phyloP scores from a whole-genome alignment of 1,284 basidiomycete genomes.

The Cronartium quercuum region DNA sequence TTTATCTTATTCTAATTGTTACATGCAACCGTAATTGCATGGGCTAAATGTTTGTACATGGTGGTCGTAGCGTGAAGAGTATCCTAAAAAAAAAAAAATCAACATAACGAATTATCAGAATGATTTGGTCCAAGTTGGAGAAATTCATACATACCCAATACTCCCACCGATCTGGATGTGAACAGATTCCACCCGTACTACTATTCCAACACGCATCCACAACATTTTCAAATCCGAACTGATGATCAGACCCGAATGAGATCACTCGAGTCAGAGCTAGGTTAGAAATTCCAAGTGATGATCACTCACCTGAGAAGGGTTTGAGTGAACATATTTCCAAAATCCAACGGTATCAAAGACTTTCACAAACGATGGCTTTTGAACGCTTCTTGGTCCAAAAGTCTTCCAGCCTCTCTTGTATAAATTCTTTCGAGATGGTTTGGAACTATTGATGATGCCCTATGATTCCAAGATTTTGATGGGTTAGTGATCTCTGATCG shows the following conservation, averaged over 20 bases:
- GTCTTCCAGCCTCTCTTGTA: not conserved
- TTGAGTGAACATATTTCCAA: conserved; percentile 8
- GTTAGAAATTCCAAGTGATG: not conserved
- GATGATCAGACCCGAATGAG: not conserved
- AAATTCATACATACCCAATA: conserved; percentile 4
- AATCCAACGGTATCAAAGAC: conserved; percentile 3
- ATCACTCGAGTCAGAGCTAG: not conserved
- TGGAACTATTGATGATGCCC: not conserved
- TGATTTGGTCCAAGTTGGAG: not conserved
- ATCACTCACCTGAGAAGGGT: conserved; percentile 1
- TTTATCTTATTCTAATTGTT: too few relatives aligned
- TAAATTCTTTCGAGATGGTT: not conserved
- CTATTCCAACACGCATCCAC: conserved; percentile 28
- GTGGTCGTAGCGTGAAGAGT: conserved; percentile 22
- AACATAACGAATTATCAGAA: not conserved
- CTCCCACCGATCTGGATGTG: not conserved
- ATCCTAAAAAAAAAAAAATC: not conserved
- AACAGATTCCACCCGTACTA: conserved; percentile 16
- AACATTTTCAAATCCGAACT: conserved; percentile 21
- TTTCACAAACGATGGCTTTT: not conserved
- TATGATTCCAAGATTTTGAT: not conserved
- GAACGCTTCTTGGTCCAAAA: too few relatives aligned
- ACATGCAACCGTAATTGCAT: conserved; percentile 17
- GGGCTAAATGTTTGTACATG: conserved; percentile 19
- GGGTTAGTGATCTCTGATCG: not conserved